A percentile compares a stretch with the other conserved stretches of the same genome.
Conservation (phyloP, 2,329 filamentous ascomycete genomes). For the Mariannaea elegans region DNA sequence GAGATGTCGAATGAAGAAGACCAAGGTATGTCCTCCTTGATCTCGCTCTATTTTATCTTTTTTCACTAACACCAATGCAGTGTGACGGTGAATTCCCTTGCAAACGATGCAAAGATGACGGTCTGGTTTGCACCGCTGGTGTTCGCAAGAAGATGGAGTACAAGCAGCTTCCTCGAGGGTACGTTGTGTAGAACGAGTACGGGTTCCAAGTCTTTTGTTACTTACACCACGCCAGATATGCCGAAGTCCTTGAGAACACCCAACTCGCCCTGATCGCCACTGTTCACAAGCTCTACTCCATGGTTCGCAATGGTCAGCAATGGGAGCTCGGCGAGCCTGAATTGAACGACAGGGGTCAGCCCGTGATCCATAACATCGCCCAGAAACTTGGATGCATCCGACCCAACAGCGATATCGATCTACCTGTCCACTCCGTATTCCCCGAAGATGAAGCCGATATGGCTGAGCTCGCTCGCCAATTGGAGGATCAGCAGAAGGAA, state of each 20-base stretch:
- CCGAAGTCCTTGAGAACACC: constrained; percentile 71
- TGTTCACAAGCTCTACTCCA: constrained; percentile 71
- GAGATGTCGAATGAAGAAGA: constrained; percentile 75
- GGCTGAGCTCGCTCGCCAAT: constrained; percentile 63
- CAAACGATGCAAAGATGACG: constrained; percentile 73
- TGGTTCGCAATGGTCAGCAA: constrained; percentile 65
- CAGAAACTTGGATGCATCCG: constrained; percentile 71
- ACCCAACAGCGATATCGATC: constrained; percentile 67
- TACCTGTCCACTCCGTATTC: constrained; percentile 66
- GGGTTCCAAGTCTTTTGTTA: constrained; percentile 2
- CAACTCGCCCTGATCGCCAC: constrained; percentile 72
- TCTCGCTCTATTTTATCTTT: constrained; percentile 21
- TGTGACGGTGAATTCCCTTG: constrained; percentile 73
- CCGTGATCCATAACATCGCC: constrained; percentile 72
- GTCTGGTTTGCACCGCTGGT: constrained; percentile 69
- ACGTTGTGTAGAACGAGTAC: constrained; percentile 39
- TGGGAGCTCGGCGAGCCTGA: constrained; percentile 73
- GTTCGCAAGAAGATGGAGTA: constrained; percentile 74
- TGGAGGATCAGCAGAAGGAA: constrained; percentile 57
- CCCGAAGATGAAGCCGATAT: constrained; percentile 69
- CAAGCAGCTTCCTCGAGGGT: constrained; percentile 72
- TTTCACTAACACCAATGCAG: constrained; percentile 44
- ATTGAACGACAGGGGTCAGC: constrained; percentile 69
- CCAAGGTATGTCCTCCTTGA: constrained; percentile 60
- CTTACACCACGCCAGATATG: constrained; percentile 57